Conservation (phyloP, 768 basidiomycete species). For the Russula sp. region DNA sequence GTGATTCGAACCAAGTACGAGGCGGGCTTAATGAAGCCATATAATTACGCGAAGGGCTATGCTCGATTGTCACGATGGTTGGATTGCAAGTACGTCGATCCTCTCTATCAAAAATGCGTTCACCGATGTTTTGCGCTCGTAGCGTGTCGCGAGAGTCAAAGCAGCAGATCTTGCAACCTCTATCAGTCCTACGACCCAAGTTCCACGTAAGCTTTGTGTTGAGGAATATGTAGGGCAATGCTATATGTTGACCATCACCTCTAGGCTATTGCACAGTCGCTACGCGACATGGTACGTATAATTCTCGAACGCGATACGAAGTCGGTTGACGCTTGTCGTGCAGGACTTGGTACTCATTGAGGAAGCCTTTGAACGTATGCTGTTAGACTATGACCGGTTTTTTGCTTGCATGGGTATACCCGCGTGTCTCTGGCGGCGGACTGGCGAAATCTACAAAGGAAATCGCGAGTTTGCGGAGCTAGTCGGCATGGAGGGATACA, state of each 20-base stretch:
- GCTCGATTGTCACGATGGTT: slow-evolving; percentile 90
- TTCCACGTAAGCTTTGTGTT: slow-evolving; percentile 56
- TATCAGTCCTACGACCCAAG: slow-evolving; percentile 81
- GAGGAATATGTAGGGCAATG: slow-evolving; percentile 8
- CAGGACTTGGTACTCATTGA: slow-evolving; percentile 96
- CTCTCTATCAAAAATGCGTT: slow-evolving; percentile 23
- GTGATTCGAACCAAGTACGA: slow-evolving; percentile 98
- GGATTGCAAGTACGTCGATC: slow-evolving; percentile 71
- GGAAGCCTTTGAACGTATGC: slow-evolving; percentile 92
- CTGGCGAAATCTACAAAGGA: slow-evolving; percentile 98
- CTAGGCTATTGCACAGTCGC: slow-evolving; percentile 77
- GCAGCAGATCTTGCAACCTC: slow-evolving; percentile 85
- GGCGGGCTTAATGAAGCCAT: slow-evolving; percentile 90
- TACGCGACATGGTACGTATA: slow-evolving; percentile 67
- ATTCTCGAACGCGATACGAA: slow-evolving; percentile 6
- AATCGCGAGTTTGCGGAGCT: slow-evolving; percentile 94
- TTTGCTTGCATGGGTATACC: slow-evolving; percentile 96
- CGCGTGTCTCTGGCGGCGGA: slow-evolving; percentile 93
- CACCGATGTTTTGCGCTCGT: slow-evolving; percentile 13
- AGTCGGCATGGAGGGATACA: slow-evolving; percentile 79
- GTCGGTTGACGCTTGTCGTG: slow-evolving; percentile 9
- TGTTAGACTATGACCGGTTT: slow-evolving; percentile 93
- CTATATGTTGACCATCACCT: slow-evolving; percentile 9
- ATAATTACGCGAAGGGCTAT: slow-evolving; percentile 96
- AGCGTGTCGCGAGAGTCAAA: slow-evolving; percentile 90